Percentiles rank a stretch among this genome's conserved stretches.
phyloP scores from a whole-genome alignment of 140 eudicot genomes.

The Cichorium intybus region DNA sequence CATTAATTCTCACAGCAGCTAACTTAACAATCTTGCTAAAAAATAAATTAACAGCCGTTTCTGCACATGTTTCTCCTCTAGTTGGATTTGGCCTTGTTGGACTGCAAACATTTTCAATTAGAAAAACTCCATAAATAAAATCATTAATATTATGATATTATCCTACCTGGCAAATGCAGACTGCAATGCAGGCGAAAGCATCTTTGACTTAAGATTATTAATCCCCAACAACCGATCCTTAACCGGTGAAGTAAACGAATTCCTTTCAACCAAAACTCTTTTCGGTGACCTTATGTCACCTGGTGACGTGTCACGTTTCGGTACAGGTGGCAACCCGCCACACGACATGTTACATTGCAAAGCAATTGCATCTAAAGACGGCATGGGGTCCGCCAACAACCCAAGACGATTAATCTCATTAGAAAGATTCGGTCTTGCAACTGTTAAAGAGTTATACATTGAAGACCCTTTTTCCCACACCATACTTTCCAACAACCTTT shows the following conservation, averaged over 20 bases:
- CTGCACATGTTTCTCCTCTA: slow-evolving; percentile 99
- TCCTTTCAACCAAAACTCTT: slow-evolving; percentile 88
- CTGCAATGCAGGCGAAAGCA: slow-evolving; percentile 82
- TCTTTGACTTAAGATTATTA: slow-evolving; percentile 74
- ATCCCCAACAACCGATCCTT: slow-evolving; percentile 83
- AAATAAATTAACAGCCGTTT: slow-evolving; percentile 76
- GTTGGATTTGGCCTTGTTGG: slow-evolving; percentile 83
- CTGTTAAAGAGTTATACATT: slow-evolving; percentile 83
- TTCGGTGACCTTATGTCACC: slow-evolving; percentile 93
- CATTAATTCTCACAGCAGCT: slow-evolving; percentile 97
- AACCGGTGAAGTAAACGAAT: slow-evolving; percentile 91
- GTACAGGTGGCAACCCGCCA: slow-evolving; percentile 62
- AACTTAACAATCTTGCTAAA: slow-evolving; percentile 89
- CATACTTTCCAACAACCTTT: slow-evolving; percentile 91
- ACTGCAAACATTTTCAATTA: slow-evolving; percentile 41
- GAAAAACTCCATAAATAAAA: neutral
- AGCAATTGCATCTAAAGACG: slow-evolving; percentile 88
- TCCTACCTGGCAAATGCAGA: slow-evolving; percentile 90
- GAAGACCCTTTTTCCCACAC: slow-evolving; percentile 99
- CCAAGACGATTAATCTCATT: slow-evolving; percentile 77
- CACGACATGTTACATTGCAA: slow-evolving; percentile 62
- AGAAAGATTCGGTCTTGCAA: slow-evolving; percentile 77
- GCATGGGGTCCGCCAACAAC: slow-evolving; percentile 97
- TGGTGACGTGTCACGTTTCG: slow-evolving; percentile 55
- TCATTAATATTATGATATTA: no score